Evolutionary conservation across 2,329 filamentous ascomycete genomes (phyloP).

Genomic region (Exophiala mesophila): DNA sequence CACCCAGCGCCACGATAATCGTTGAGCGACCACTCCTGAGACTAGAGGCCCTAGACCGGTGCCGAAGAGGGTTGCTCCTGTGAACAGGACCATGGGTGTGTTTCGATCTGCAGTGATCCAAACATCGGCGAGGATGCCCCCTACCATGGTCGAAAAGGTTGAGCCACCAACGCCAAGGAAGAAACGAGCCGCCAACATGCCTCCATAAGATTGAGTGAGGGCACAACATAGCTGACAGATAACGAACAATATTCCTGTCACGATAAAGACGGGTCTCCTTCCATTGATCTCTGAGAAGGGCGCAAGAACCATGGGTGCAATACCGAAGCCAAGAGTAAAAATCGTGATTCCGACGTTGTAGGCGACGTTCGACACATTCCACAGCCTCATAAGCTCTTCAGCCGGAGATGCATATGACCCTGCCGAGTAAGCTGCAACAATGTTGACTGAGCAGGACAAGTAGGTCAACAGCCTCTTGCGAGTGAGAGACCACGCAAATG

Average conservation of each 20-base stretch:
- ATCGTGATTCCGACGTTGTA: conserved; percentile 67
- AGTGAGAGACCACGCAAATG: conserved; percentile 65
- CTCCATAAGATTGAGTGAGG: conserved; percentile 62
- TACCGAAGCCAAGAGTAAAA: conserved; percentile 74
- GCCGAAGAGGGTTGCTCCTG: conserved; percentile 69
- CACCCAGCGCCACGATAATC: conserved; percentile 74
- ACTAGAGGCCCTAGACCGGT: conserved; percentile 75
- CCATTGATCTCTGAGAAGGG: conserved; percentile 88
- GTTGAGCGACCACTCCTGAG: conserved; percentile 62
- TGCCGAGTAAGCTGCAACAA: conserved; percentile 72
- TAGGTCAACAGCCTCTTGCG: conserved; percentile 70
- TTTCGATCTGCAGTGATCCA: conserved; percentile 76
- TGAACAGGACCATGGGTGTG: conserved; percentile 84
- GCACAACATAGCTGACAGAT: conserved; percentile 63
- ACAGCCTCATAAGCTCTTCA: conserved; percentile 59
- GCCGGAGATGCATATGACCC: conserved; percentile 72
- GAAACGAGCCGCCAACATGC: conserved; percentile 68
- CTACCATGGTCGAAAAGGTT: conserved; percentile 82
- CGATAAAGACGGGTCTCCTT: conserved; percentile 73
- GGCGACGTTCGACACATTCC: conserved; percentile 59
- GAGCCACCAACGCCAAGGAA: conserved; percentile 65
- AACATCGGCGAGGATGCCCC: conserved; percentile 84
- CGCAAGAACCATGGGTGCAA: conserved; percentile 82
- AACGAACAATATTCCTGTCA: conserved; percentile 69
- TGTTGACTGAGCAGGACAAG: conserved; percentile 71